Base-by-base conservation (phyloP, 2,329 filamentous ascomycete genomes). In the Aspergillus sp. region DNA sequence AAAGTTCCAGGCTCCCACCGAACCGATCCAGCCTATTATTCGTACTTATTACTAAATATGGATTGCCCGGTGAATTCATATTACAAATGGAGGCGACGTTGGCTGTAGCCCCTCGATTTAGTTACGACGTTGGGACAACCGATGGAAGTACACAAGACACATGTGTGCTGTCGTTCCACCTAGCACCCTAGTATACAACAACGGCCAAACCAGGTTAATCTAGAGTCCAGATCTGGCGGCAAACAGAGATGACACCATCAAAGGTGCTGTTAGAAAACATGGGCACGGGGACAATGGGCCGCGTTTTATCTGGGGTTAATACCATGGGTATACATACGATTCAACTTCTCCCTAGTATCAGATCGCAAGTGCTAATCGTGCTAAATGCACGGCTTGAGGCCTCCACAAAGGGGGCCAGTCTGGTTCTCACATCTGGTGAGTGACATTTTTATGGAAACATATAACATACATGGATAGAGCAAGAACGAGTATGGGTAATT, bases 341-440 rank as follows among this genome's bases (percentile, higher is more conserved):
- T 12, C 6, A 25, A 33, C 4, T 2, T 25, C n/a, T 27, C 11
- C 5, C 14, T 12, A 27, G 6, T 11, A 11, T n/a, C n/a, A 19
- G 1, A 15, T 9, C 7, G 9, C 21, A 6, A 33, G 6, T 35
- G 11, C 27, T 35, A 35, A 48, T 14, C 8, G 21, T 2, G 1
- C 14, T 19, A 48, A 9, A 56, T 46, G 93, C 93, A 76, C 97
- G 93, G 93, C 96, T 98, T 78, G 93, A 98, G 84, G 93, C 93
- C 73, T 96, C 91, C 71, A 96, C 93, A 80, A 97, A 98, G 82
- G 93, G 93, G 74, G 93, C 93, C 70, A 93, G 97, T 68, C 89
- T 98, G 72, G 90, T 97, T 77, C 96, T 98, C 80, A 92, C 97
- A 74, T 92, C 93, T 65, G 95, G 91, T 69, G 93, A 98, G 81